phyloP scores from a whole-genome alignment of 2,329 filamentous ascomycete species.

The Alternaria conjuncta region DNA sequence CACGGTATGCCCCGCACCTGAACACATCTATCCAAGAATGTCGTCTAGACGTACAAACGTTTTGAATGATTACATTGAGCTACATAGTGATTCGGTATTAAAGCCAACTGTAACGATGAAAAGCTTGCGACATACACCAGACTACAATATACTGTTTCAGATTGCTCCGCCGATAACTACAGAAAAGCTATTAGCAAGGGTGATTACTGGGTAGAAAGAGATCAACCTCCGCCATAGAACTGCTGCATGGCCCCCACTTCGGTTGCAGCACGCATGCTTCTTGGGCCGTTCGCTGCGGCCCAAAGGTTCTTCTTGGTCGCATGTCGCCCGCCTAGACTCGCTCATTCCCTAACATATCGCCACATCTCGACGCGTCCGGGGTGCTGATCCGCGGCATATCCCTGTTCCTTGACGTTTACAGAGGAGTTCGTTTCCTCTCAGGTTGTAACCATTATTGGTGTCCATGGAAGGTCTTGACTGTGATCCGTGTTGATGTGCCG shows the following conservation, averaged over 20 bases:
- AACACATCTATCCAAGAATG: not conserved
- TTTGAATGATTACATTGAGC: conserved; percentile 5
- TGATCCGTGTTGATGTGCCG: not conserved
- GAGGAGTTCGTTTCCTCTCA: not conserved
- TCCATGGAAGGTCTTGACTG: not conserved
- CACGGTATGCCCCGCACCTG: conserved; percentile 7
- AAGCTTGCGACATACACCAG: not conserved
- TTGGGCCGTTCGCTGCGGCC: not conserved
- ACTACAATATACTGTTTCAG: conserved; percentile 19
- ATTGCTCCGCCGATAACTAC: conserved; percentile 8
- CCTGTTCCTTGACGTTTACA: not conserved
- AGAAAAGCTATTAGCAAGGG: conserved; percentile 21
- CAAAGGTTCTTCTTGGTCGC: conserved; percentile 9
- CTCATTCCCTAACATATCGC: not conserved
- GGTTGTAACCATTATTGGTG: not conserved
- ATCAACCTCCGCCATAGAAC: conserved; percentile 9
- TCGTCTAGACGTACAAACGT: not conserved
- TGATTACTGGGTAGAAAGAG: conserved; percentile 25
- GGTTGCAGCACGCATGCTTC: not conserved
- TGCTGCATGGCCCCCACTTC: conserved; percentile 13
- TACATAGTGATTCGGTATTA: conserved; percentile 23
- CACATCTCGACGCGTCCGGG: not conserved
- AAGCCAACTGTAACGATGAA: not conserved
- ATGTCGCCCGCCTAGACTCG: conserved; percentile 2
- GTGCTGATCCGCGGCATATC: not conserved